phyloP scores from a whole-genome alignment of 2,329 filamentous ascomycete species.

The Myriosclerotinia curreyana region DNA sequence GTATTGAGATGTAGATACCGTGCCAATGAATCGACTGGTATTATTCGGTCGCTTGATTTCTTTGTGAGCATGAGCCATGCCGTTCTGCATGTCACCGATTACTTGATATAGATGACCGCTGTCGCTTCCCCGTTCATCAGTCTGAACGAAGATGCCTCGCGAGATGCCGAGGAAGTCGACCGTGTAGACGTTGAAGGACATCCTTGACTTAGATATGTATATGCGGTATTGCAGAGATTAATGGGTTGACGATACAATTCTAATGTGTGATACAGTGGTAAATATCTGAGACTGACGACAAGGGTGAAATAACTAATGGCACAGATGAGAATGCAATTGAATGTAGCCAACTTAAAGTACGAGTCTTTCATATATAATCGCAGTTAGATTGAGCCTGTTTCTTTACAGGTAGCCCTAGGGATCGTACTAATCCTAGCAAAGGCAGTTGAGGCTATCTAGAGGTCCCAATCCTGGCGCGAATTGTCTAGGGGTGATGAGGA shows the following conservation, averaged over 20 bases:
- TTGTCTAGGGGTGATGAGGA: background rate
- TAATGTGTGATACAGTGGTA: background rate
- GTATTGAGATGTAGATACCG: conserved; percentile 17
- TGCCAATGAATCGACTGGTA: conserved; percentile 17
- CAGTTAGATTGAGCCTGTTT: background rate
- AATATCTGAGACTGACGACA: background rate
- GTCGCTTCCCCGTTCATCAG: conserved; percentile 12
- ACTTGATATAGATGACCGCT: conserved; percentile 23
- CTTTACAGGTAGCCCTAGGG: background rate
- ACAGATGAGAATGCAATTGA: background rate
- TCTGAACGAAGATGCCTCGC: conserved; percentile 22
- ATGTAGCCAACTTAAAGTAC: background rate
- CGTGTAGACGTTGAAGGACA: conserved; percentile 20
- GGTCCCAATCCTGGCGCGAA: conserved; percentile 20
- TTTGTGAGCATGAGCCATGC: conserved; percentile 22
- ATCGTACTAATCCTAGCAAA: conserved; percentile 5
- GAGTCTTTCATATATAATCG: conserved; percentile 11
- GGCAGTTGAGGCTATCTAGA: conserved; percentile 17
- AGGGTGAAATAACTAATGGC: background rate
- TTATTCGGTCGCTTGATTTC: conserved; percentile 16
- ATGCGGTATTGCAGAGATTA: background rate
- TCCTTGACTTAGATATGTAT: background rate
- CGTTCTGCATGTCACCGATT: conserved; percentile 21
- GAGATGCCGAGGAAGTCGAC: conserved; percentile 20
- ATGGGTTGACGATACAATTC: background rate